Percentiles rank a stretch among this genome's conserved stretches.
These are phyloP conservation scores for Calamus simplicifolius DNA, from an alignment of 176 grass and related monocot species.

Conservation along the genomic window DNA sequence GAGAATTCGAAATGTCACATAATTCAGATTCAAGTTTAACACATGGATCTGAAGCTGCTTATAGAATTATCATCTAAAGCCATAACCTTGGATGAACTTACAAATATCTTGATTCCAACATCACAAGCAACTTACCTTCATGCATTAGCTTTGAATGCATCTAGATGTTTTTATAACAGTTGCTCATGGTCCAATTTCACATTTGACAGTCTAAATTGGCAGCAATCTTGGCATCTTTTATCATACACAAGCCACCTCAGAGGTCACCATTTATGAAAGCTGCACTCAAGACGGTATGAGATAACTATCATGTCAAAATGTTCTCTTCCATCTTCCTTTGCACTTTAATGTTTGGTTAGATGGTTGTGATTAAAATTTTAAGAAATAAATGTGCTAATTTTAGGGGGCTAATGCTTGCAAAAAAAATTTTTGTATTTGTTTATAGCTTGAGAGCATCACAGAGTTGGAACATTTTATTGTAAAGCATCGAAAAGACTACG, in stretches of 20 bases:
- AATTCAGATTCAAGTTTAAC: too few species aligned
- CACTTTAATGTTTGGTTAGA: not conserved
- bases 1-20: too few species aligned
- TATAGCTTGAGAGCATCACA: slow-evolving; percentile 66
- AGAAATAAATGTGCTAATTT: not conserved
- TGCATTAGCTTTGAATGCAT: not conserved
- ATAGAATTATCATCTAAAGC: too few species aligned
- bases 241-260: slow-evolving; percentile 60
- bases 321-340: not conserved
- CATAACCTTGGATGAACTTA: too few species aligned
- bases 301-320: not conserved
- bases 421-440: slow-evolving; percentile 22
- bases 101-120: not conserved
- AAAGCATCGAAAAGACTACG: slow-evolving; percentile 84
- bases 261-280: slow-evolving; percentile 66
- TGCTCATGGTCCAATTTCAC: not conserved
- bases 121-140: not conserved
- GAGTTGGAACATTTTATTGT: slow-evolving; percentile 76
- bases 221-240: slow-evolving; percentile 69
- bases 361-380: slow-evolving; percentile 2
- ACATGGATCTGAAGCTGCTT: too few species aligned
- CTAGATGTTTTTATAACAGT: not conserved
- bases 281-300: slow-evolving; percentile 72
- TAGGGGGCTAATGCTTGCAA: not conserved
- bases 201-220: slow-evolving; percentile 57